phyloP scores from a whole-genome alignment of 805 yeast species.

The Hanseniaspora taiwanica region DNA sequence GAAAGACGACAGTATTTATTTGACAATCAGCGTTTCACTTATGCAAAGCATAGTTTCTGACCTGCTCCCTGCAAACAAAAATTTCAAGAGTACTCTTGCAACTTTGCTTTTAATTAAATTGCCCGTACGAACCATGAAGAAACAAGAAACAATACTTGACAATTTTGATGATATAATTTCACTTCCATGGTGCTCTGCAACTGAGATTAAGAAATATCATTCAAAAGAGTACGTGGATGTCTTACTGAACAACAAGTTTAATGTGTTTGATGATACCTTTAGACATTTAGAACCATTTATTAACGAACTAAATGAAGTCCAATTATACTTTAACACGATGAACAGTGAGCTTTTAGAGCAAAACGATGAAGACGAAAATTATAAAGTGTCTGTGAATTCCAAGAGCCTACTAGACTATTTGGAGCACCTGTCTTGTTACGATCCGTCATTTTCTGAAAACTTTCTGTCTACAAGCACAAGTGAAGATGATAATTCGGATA shows the following conservation, averaged over 20 bases:
- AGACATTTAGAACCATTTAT: neutral
- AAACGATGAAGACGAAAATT: constrained; percentile 1
- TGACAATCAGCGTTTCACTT: constrained; percentile 15
- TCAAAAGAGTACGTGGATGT: constrained; percentile 28
- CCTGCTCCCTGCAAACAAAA: constrained; percentile 21
- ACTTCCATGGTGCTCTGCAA: constrained; percentile 11
- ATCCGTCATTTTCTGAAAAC: neutral
- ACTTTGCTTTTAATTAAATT: constrained; percentile 15
- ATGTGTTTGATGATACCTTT: neutral
- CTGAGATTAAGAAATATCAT: constrained; percentile 39
- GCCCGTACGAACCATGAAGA: constrained; percentile 8
- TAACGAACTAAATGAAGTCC: neutral
- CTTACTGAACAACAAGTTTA: constrained; percentile 20
- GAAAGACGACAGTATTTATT: constrained; percentile 8
- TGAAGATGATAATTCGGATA: constrained; percentile 1
- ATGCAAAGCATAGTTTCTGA: constrained; percentile 21
- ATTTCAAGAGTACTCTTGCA: constrained; percentile 15
- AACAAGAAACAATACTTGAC: neutral
- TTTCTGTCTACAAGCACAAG: constrained; percentile 1
- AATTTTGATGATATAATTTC: constrained; percentile 14
- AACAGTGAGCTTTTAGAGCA: neutral
- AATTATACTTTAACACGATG: neutral
- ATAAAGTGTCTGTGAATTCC: constrained; percentile 3
- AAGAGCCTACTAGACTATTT: no score
- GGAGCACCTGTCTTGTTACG: no score